Percentiles rank a stretch among this genome's conserved stretches.
phyloP scores from a whole-genome alignment of 176 grass and related monocot genomes.

The Musa troglodytarum region DNA sequence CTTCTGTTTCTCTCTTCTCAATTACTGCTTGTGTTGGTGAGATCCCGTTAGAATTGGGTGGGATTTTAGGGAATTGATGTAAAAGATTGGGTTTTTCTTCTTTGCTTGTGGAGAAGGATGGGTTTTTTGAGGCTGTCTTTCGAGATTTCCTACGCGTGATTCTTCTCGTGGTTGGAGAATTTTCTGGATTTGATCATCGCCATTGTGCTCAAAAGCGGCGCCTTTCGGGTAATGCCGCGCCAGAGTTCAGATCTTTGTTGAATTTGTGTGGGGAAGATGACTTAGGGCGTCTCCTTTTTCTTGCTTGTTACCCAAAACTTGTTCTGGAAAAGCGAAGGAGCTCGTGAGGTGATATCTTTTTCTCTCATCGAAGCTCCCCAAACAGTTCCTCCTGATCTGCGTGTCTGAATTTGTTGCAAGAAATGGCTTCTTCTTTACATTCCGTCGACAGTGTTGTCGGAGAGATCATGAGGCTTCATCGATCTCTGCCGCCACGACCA shows the following conservation, averaged over 20 bases:
- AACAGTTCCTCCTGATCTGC: slow-evolving; percentile 6
- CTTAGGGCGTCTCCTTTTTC: background rate
- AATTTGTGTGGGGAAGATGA: background rate
- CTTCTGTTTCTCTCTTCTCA: background rate
- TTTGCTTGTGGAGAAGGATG: background rate
- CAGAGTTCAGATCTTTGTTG: slow-evolving; percentile 4
- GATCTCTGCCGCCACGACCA: slow-evolving; percentile 61
- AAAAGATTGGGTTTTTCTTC: background rate
- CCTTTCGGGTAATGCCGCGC: background rate
- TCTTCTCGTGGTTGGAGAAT: background rate
- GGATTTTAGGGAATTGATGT: background rate
- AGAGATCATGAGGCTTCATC: slow-evolving; percentile 83
- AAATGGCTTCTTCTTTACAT: slow-evolving; percentile 48
- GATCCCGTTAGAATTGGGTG: background rate
- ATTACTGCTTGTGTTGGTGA: background rate
- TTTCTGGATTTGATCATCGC: background rate
- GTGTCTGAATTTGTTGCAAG: background rate
- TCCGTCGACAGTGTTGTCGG: slow-evolving; percentile 60
- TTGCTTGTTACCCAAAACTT: slow-evolving; percentile 47
- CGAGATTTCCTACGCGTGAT: background rate
- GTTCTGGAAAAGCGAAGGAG: slow-evolving; percentile 26
- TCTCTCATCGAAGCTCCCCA: background rate
- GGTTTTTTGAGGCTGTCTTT: background rate
- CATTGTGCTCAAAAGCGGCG: background rate
- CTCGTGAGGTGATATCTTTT: slow-evolving; percentile 52